phyloP scores from a whole-genome alignment of 2,329 filamentous ascomycete genomes.

The Calonectria multiphialidica region DNA sequence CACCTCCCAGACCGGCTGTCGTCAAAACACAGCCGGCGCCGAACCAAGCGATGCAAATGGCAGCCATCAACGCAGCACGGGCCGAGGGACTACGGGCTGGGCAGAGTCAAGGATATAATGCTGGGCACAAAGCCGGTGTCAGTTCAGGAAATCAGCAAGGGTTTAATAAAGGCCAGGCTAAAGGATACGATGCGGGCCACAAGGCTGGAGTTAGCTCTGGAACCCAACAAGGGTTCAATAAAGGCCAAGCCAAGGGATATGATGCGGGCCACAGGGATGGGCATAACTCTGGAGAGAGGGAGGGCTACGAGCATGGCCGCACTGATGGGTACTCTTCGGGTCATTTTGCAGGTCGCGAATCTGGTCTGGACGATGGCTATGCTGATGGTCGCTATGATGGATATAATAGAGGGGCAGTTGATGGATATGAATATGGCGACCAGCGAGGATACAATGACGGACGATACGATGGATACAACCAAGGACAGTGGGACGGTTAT shows the following conservation, averaged over 20 bases:
- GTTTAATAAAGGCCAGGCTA: not conserved
- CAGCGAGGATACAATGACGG: not conserved
- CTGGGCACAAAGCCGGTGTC: not conserved
- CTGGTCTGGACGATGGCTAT: not conserved
- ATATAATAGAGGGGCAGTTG: not conserved
- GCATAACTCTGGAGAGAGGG: not conserved
- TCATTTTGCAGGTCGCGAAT: not conserved
- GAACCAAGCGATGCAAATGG: slow-evolving; percentile 1
- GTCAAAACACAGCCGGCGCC: not conserved
- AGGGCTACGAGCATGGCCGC: not conserved
- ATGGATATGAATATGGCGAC: not conserved
- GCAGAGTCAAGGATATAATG: not conserved
- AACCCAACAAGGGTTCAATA: not conserved
- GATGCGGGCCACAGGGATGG: not conserved
- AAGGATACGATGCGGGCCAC: not conserved
- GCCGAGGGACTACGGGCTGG: not conserved
- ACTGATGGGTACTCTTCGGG: not conserved
- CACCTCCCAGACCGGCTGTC: not conserved
- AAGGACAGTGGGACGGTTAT: not conserved
- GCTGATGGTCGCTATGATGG: not conserved
- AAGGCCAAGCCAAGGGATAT: not conserved
- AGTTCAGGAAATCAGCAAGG: not conserved
- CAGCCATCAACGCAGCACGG: not conserved
- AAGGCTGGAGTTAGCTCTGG: not conserved
- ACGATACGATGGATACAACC: not conserved